phyloP scores from a whole-genome alignment of 1,284 basidiomycete species.

The Tranzscheliella williamsii region DNA sequence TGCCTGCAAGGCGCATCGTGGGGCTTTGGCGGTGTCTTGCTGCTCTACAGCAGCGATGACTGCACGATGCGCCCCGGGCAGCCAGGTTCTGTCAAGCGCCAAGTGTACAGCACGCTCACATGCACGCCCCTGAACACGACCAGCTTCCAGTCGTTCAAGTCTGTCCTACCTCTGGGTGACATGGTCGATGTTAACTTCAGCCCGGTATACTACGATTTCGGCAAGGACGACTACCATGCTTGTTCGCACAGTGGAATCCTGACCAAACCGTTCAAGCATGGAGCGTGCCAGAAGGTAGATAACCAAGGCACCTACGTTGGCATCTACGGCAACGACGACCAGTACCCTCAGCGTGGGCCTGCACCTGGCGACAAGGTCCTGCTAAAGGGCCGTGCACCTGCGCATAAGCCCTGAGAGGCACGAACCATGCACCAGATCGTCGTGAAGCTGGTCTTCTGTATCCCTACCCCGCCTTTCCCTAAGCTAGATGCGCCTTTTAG shows the following conservation, averaged over 20 bases:
- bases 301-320: conserved; percentile 13
- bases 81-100: neutral
- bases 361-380: conserved; percentile 5
- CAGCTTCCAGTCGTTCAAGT: conserved; percentile 21
- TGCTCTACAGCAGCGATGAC: conserved; percentile 9
- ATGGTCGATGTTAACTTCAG: conserved; percentile 16
- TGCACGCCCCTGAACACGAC: conserved; percentile 14
- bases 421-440: no score
- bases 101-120: conserved; percentile 15
- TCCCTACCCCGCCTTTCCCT: no score
- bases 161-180: conserved; percentile 1
- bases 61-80: conserved; percentile 3
- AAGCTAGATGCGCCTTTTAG: no score
- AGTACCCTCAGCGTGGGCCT: conserved; percentile 4
- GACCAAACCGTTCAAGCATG: conserved; percentile 1
- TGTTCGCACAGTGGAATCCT: conserved; percentile 5
- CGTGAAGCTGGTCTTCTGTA: no score
- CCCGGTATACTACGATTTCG: conserved; percentile 12
- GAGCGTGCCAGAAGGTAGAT: conserved; percentile 14
- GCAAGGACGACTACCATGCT: conserved; percentile 6
- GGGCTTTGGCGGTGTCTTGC: conserved; percentile 19
- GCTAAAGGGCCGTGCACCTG: neutral
- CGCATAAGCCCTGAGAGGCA: no score
- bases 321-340: conserved; percentile 15
- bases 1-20: conserved; percentile 20